phyloP scores from a whole-genome alignment of 78 protist species.

The Dictyostelium intermedium region DNA sequence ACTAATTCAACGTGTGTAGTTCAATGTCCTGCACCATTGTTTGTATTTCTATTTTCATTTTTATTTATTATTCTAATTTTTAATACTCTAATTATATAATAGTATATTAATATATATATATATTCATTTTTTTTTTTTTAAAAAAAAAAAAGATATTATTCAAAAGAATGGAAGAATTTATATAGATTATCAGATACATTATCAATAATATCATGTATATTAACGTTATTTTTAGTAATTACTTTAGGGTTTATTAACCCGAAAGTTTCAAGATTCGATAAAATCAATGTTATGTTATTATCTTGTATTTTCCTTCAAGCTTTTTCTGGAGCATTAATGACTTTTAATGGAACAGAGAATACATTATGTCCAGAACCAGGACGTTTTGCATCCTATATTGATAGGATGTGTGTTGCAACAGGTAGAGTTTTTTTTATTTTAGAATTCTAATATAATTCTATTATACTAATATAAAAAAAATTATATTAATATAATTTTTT shows the following conservation, averaged over 20 bases:
- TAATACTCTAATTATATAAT: no score
- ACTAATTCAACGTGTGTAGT: neutral
- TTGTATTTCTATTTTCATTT: neutral
- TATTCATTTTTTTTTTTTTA: neutral
- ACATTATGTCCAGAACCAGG: slow-evolving; percentile 48
- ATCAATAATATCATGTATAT: neutral
- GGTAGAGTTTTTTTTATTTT: neutral
- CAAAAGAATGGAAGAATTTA: slow-evolving; percentile 7
- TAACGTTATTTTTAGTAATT: slow-evolving; percentile 12
- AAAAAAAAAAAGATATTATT: neutral
- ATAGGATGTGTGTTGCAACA: slow-evolving; percentile 17
- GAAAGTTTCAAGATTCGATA: slow-evolving; percentile 19
- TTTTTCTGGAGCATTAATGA: slow-evolving; percentile 20
- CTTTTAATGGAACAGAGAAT: slow-evolving; percentile 5
- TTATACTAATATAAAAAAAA: no score
- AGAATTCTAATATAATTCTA: no score
- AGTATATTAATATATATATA: no score
- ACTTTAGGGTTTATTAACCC: slow-evolving; percentile 14
- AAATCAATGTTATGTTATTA: neutral
- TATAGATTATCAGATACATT: neutral
- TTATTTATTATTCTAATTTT: neutral
- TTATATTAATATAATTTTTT: no score
- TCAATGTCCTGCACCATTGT: slow-evolving; percentile 5
- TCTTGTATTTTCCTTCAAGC: neutral
- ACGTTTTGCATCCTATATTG: neutral